Evolutionary conservation across 306 rosid genomes (phyloP), one percentile per base, ranked within the genome.

Genomic region (Elaeagnus macrophylla): DNA sequence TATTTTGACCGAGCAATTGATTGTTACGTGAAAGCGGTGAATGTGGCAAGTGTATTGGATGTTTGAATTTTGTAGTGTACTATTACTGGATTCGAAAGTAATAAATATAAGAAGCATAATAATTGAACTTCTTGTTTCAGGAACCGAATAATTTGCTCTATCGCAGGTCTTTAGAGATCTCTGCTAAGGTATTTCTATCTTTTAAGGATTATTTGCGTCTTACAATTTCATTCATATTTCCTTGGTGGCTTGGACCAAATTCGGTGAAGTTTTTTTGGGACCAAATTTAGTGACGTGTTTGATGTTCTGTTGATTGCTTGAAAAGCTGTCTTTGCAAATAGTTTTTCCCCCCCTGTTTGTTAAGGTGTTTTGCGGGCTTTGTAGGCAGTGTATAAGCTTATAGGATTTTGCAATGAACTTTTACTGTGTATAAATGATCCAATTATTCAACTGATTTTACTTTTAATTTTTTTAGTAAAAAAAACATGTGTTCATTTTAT

Each of bases 131-230:
- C 54, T 56, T 70, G 53, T 72, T 72, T 65, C 64, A 85, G 97
- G 88, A 85, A 37, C 97, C 97, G 9, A 70, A 62, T 37, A 89
- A 80, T 51, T 91, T 79, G 37, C 86, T 89, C 53, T 89, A 84
- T 45, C 67, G 2, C 44, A 85, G 85, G 78, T 78, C 97, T 17
- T 57, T 85, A 75, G 88, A 82, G 75, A 61, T 82, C 65, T 70
- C 83, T 35, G 48, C 65, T 57, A 78, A 85, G 97, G 95, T 89
- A 57, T 10, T 37, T 18, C 5, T n/a, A n/a, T 48, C 18, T 0
- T 15, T 12, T 53, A 39, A 1, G 43, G 10, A 39, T 39, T 48
- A 14, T 35, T 42, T 45, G 9, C 61, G 18, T 6, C 10, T 39
- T 6, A 1, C 11, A 7, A 40, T 40, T 40, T 40, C 44, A 6